Conservation (phyloP, 2,329 filamentous ascomycete genomes). For the Polytolypa hystricis region DNA sequence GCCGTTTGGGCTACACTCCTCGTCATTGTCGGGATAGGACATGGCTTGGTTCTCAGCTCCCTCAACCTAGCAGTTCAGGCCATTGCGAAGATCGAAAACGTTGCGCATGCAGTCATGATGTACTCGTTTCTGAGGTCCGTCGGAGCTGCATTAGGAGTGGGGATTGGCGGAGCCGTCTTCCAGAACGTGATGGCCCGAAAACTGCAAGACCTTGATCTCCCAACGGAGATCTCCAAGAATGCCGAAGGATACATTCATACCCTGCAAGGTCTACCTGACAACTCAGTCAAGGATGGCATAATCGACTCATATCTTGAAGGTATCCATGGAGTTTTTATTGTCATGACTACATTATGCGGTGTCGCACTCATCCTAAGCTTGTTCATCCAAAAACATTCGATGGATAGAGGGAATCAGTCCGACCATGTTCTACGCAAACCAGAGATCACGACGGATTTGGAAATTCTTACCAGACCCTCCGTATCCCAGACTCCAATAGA, state of each 20-base stretch:
- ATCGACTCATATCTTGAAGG: slow-evolving; percentile 2
- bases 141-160: slow-evolving; percentile 3
- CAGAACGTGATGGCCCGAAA: slow-evolving; percentile 2
- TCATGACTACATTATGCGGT: slow-evolving; percentile 2
- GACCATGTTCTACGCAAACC: neutral
- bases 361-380: slow-evolving; percentile 4
- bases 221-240: slow-evolving; percentile 4
- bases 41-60: slow-evolving; percentile 3
- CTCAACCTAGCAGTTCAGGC: slow-evolving; percentile 5
- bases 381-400: slow-evolving; percentile 1
- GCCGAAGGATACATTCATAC: slow-evolving; percentile 4
- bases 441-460: too few species aligned
- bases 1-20: slow-evolving; percentile 32
- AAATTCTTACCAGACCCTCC: too few species aligned
- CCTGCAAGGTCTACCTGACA: neutral
- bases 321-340: slow-evolving; percentile 3
- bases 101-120: slow-evolving; percentile 5
- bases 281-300: neutral
- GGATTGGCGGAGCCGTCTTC: slow-evolving; percentile 3
- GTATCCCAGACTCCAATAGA: too few species aligned
- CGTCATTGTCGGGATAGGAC: slow-evolving; percentile 1
- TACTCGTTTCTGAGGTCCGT: slow-evolving; percentile 4
- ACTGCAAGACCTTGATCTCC: neutral
- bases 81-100: slow-evolving; percentile 1
- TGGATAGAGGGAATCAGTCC: slow-evolving; percentile 1